Base-by-base conservation (phyloP, 208 protist species). In the Phytomonas francai region DNA sequence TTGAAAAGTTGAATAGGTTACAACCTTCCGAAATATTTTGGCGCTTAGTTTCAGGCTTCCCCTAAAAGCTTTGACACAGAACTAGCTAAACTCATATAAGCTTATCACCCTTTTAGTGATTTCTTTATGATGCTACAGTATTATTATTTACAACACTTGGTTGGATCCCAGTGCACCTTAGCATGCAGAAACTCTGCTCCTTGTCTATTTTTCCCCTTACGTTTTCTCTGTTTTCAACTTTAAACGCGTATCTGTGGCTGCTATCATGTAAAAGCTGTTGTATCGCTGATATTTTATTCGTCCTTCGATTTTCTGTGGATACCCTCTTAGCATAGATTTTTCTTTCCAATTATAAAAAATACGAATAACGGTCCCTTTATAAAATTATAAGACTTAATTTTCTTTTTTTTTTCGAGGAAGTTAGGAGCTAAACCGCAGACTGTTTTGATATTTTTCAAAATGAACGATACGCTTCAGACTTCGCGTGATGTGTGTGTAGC, bases 201-300 rank as follows among this genome's bases (percentile, higher is more conserved):
- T 22, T 6, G 19, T 25, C 6, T 5, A 5, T 12, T 45, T 54
- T 68, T 65, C 67, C 33, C 56, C 65, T 72, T 56, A 61, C 68
- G 59, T 54, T 69, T 71, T 71, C 34, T 71, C 60, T 59, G 5
- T 66, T 69, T 63, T 49, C 27, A 62, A 65, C n/a, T 45, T 34
- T 27, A n/a, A 42, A 36, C 59, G 25, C 14, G 3, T n/a, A 36
- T 19, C 45, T 25, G 19, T 54, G 45, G 45, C 19, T 25, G 16
- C 19, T 25, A 25, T 54, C 45, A 25, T 54, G 45, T 22, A 54
- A 8, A 54, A 54, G 0, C 1, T 22, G 25, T 54, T 54, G 2
- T 54, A 25, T 22, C 1, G 0, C 22, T 25, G 19, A 25, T 54
- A 1, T 25, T 54, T 54, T 54, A 54, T 54, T 54, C 6, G 25